A percentile compares a stretch with the other conserved stretches of the same genome.
Evolutionary conservation across 345 rosid genomes (phyloP).

Genomic region (Heritiera fomes): DNA sequence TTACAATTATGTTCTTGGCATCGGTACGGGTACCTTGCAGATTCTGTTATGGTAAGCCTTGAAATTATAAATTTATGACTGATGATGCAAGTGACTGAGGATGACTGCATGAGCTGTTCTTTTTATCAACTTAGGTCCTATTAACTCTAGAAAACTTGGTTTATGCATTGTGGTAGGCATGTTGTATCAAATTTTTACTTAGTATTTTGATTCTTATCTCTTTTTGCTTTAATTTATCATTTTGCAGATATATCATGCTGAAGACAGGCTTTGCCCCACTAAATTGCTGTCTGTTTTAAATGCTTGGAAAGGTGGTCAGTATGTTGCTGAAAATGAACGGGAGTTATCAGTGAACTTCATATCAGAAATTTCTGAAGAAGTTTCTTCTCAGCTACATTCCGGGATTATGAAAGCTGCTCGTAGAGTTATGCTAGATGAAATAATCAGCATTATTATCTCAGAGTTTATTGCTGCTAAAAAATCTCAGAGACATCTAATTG

Average conservation of each 20-base stretch:
- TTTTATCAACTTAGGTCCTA: background rate
- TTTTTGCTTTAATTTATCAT: slow-evolving; percentile 21
- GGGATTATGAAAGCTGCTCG: slow-evolving; percentile 82
- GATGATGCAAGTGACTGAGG: background rate
- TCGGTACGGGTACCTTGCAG: slow-evolving; percentile 55
- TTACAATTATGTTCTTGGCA: slow-evolving; percentile 69
- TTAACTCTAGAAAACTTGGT: background rate
- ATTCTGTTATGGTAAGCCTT: slow-evolving; percentile 60
- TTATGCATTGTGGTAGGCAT: background rate
- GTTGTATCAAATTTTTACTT: background rate
- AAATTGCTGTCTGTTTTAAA: slow-evolving; percentile 53
- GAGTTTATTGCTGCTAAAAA: slow-evolving; percentile 54
- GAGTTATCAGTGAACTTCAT: slow-evolving; percentile 40
- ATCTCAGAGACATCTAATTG: slow-evolving; percentile 43
- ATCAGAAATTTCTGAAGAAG: slow-evolving; percentile 62
- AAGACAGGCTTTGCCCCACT: slow-evolving; percentile 54
- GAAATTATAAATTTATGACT: background rate
- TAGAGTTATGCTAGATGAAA: slow-evolving; percentile 79
- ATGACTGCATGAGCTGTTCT: background rate
- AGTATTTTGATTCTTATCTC: slow-evolving; percentile 18
- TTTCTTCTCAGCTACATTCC: slow-evolving; percentile 75
- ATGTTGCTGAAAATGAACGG: slow-evolving; percentile 34
- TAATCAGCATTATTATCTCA: slow-evolving; percentile 61
- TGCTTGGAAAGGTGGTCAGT: slow-evolving; percentile 49
- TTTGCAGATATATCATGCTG: slow-evolving; percentile 66